phyloP scores from a whole-genome alignment of 2,329 filamentous ascomycete species.

The Microdochium nivale region DNA sequence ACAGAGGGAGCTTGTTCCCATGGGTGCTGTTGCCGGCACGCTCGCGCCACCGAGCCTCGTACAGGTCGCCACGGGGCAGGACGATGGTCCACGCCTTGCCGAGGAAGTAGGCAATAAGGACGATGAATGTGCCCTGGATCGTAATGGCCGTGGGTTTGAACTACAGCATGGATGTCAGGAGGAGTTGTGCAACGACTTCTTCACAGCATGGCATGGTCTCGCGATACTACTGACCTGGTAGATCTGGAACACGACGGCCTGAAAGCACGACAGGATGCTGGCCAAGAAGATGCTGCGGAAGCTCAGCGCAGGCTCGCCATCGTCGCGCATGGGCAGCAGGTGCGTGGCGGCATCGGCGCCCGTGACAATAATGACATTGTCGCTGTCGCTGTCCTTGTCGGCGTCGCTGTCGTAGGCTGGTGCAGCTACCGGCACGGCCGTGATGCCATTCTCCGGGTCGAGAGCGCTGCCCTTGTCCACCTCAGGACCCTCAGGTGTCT shows the following conservation, averaged over 20 bases:
- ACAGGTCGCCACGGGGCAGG: constrained; percentile 42
- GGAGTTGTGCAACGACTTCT: no score
- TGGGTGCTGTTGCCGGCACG: constrained; percentile 22
- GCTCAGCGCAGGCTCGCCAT: constrained; percentile 40
- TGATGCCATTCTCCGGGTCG: constrained; percentile 12
- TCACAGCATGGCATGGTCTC: neutral
- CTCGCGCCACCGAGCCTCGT: constrained; percentile 36
- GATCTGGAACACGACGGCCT: constrained; percentile 47
- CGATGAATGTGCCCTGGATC: constrained; percentile 46
- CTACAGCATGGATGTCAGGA: constrained; percentile 16
- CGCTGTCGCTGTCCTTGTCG: constrained; percentile 21
- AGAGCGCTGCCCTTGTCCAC: constrained; percentile 4
- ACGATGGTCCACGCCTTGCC: constrained; percentile 38
- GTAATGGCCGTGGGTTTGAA: constrained; percentile 42
- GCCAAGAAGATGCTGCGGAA: constrained; percentile 44
- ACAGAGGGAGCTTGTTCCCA: constrained; percentile 30
- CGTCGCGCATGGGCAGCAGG: constrained; percentile 42
- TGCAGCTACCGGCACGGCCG: constrained; percentile 6
- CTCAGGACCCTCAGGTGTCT: constrained; percentile 3
- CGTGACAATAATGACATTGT: constrained; percentile 39
- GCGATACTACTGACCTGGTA: constrained; percentile 29
- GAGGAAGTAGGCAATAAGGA: constrained; percentile 46
- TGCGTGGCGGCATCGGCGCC: constrained; percentile 40
- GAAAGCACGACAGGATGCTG: constrained; percentile 39
- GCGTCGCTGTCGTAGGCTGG: constrained; percentile 11